phyloP scores from a whole-genome alignment of 768 basidiomycete species.

The Dioszegia crocea region DNA sequence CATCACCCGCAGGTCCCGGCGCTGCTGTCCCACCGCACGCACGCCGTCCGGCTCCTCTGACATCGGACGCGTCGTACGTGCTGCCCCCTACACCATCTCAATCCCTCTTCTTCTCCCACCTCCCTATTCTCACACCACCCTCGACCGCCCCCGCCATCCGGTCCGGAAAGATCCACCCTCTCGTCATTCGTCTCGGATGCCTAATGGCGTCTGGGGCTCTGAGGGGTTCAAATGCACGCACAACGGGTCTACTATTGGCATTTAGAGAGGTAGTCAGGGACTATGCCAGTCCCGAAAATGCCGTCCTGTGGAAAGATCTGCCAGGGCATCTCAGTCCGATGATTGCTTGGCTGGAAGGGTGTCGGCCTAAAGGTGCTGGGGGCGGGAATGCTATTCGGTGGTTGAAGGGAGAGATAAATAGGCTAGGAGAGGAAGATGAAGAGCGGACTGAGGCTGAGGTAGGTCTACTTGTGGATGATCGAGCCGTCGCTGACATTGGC shows the following conservation, averaged over 20 bases:
- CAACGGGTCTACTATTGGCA: conserved; percentile 82
- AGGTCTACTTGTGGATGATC: conserved; percentile 39
- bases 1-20: neutral
- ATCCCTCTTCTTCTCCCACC: conserved; percentile 43
- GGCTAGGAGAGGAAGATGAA: conserved; percentile 71
- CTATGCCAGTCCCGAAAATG: conserved; percentile 33
- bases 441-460: conserved; percentile 77
- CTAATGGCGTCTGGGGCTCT: conserved; percentile 90
- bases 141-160: conserved; percentile 27
- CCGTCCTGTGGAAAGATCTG: conserved; percentile 35
- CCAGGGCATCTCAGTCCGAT: conserved; percentile 37
- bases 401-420: conserved; percentile 91
- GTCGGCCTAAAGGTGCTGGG: conserved; percentile 49
- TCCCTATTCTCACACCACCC: conserved; percentile 33
- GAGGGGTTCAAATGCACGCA: conserved; percentile 89
- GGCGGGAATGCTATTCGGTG: conserved; percentile 53
- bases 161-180: conserved; percentile 66
- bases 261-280: conserved; percentile 74
- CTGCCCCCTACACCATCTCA: conserved; percentile 16
- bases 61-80: neutral
- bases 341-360: conserved; percentile 33
- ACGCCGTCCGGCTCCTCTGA: conserved; percentile 5
- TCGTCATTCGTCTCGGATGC: conserved; percentile 76
- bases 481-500: neutral
- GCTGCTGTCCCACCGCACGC: neutral